Evolutionary conservation across 2,329 filamentous ascomycete genomes (phyloP).

Genomic region (Emericellopsis atlantica): DNA sequence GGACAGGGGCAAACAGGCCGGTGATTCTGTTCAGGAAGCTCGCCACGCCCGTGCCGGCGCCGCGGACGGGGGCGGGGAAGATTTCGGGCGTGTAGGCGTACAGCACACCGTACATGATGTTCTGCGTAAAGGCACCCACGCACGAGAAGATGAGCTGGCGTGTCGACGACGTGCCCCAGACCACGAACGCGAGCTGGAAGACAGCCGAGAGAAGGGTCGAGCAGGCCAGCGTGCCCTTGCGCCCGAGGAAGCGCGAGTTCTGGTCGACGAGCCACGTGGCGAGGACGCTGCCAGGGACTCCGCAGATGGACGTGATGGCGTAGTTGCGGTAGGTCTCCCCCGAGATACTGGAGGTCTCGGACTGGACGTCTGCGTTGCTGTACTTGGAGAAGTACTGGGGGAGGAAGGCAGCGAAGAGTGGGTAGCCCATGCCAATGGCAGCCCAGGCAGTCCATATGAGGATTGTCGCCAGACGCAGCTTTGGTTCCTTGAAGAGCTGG

Average conservation of each 20-base stretch:
- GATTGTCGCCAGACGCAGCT: conserved; percentile 34
- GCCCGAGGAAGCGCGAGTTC: conserved; percentile 49
- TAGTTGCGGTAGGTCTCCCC: conserved; percentile 63
- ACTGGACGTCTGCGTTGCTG: conserved; percentile 14
- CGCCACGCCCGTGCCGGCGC: conserved; percentile 60
- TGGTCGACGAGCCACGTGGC: conserved; percentile 61
- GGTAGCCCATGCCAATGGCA: conserved; percentile 75
- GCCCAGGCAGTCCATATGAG: conserved; percentile 72
- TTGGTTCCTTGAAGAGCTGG: conserved; percentile 48
- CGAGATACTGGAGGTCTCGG: conserved; percentile 24
- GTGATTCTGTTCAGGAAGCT: conserved; percentile 58
- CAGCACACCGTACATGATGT: conserved; percentile 66
- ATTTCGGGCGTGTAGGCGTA: conserved; percentile 70
- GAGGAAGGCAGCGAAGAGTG: conserved; percentile 83
- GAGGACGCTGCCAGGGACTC: conserved; percentile 65
- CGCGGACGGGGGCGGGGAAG: conserved; percentile 59
- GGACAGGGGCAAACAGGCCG: conserved; percentile 55
- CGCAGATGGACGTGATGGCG: conserved; percentile 64
- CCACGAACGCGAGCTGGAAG: conserved; percentile 57
- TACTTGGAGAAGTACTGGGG: conserved; percentile 64
- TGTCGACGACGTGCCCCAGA: conserved; percentile 39
- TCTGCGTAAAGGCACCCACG: conserved; percentile 59
- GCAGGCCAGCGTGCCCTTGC: conserved; percentile 57
- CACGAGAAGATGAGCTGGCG: conserved; percentile 54
- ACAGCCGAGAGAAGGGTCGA: conserved; percentile 55